Conservation (phyloP, 2,329 filamentous ascomycete species). For the Penicillium sp. region DNA sequence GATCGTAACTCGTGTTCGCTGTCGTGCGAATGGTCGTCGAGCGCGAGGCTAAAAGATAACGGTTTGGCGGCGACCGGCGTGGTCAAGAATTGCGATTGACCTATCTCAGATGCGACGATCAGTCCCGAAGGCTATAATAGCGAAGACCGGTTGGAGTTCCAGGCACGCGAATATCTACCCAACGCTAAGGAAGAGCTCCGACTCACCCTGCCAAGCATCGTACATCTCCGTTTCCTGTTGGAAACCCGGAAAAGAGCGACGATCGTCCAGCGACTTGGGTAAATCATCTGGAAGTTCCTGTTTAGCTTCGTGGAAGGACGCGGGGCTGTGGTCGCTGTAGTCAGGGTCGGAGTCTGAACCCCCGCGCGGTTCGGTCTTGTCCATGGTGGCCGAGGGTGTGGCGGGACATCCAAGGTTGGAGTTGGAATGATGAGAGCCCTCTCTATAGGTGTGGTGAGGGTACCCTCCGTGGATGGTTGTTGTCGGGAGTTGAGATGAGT, state of each 20-base stretch:
- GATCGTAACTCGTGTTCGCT: slow-evolving; percentile 51
- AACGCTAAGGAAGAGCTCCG: slow-evolving; percentile 3
- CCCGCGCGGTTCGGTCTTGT: slow-evolving; percentile 36
- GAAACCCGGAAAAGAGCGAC: slow-evolving; percentile 67
- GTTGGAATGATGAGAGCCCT: slow-evolving; percentile 5
- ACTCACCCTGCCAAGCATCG: slow-evolving; percentile 93
- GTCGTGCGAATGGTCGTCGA: slow-evolving; percentile 76
- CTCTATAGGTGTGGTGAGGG: slow-evolving; percentile 3
- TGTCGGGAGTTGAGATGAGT: not conserved
- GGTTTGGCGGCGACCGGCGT: slow-evolving; percentile 83
- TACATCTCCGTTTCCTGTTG: slow-evolving; percentile 93
- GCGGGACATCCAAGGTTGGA: slow-evolving; percentile 20
- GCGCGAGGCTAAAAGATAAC: slow-evolving; percentile 78
- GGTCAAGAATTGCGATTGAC: slow-evolving; percentile 93
- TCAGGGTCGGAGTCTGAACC: slow-evolving; percentile 29
- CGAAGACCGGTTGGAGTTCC: not conserved
- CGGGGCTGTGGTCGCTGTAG: slow-evolving; percentile 24
- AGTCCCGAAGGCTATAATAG: not conserved
- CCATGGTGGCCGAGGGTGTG: slow-evolving; percentile 33
- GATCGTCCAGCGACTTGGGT: slow-evolving; percentile 88
- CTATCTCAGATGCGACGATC: slow-evolving; percentile 49
- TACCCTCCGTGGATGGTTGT: not conserved
- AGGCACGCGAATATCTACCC: not conserved
- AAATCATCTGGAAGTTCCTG: slow-evolving; percentile 75
- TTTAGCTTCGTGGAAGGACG: slow-evolving; percentile 21